Base-by-base conservation (phyloP, 345 rosid genomes). In the Passiflora organensis region DNA sequence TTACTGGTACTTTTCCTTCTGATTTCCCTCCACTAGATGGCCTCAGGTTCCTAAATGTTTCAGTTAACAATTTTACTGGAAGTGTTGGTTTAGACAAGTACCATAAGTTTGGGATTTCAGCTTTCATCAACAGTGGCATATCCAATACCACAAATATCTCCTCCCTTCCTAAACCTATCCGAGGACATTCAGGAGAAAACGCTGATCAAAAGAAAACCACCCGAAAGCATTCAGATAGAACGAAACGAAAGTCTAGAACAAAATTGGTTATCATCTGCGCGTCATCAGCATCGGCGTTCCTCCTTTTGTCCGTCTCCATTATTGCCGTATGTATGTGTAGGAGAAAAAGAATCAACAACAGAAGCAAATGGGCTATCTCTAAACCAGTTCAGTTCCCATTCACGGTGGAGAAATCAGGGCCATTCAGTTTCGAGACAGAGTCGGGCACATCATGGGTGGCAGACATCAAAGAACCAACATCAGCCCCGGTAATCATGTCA, bases 401-500 rank as follows among this genome's bases (percentile, higher is more conserved):
- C 84, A 86, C 81, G 78, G 62, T 88, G 66, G 96, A 88, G 22
- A 82, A 82, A 81, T 78, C 94, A 13, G 96, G 99, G 51, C 96
- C 95, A 48, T 91, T 88, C 75, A 72, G 86, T 32, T 91, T 91
- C 76, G 93, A 78, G 59, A 91, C 98, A 2, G 95, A 78, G 62
- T 88, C 96, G 0, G 98, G 98, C 10, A 70, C 86, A 19, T 84
- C 93, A 19, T 88, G 98, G 98, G 90, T 91, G 22, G 96, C 95
- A 0, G 96, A 91, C 67, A 81, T 91, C 47, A 86, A 72, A 47
- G 95, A 91, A 25, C 96, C 98, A 19, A 79, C 87, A 32, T 79
- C 85, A n/a, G 93, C 98, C 1, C 65, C 86, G 5, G 90, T 91
- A 32, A 68, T 82, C 28, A 88, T 91, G 93, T 76, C 76, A 37